phyloP scores from a whole-genome alignment of 2,329 filamentous ascomycete species.

The Colletotrichum nymphaeae region DNA sequence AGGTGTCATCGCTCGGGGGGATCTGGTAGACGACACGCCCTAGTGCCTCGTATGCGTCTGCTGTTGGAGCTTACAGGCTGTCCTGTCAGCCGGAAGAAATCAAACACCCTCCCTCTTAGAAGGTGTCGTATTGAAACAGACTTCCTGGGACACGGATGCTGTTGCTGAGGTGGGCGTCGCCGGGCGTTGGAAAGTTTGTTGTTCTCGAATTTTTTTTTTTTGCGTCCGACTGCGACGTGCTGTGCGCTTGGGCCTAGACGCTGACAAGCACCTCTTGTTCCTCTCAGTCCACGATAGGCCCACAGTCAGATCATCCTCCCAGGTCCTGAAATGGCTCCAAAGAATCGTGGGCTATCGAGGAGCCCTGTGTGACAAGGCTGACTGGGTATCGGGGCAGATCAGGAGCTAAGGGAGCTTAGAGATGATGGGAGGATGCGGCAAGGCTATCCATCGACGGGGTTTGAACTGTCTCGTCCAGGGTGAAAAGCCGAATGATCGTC shows the following conservation, averaged over 20 bases:
- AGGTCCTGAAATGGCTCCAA: conserved; percentile 8
- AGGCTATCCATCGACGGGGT: conserved; percentile 23
- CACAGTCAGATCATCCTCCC: conserved; percentile 17
- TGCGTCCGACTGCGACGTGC: neutral
- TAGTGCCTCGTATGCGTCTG: conserved; percentile 2
- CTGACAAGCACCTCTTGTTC: conserved; percentile 3
- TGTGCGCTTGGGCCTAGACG: neutral
- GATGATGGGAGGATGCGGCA: conserved; percentile 3
- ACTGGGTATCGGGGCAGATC: neutral
- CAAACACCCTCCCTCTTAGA: neutral
- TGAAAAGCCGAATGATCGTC: conserved; percentile 26
- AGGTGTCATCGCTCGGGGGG: conserved; percentile 1
- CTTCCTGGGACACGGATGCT: conserved; percentile 5
- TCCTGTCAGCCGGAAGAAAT: neutral
- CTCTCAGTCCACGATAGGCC: conserved; percentile 20
- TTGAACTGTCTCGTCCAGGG: conserved; percentile 25
- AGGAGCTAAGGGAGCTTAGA: neutral
- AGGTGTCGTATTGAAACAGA: conserved; percentile 30
- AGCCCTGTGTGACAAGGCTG: conserved; percentile 18
- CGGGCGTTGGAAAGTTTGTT: conserved; percentile 4
- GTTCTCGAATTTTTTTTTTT: neutral
- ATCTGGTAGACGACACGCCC: neutral
- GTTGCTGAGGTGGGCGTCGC: conserved; percentile 7
- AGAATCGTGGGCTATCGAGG: neutral
- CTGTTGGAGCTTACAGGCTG: neutral